Base-by-base conservation (phyloP, 306 rosid species). In the Prunus dulcis region DNA sequence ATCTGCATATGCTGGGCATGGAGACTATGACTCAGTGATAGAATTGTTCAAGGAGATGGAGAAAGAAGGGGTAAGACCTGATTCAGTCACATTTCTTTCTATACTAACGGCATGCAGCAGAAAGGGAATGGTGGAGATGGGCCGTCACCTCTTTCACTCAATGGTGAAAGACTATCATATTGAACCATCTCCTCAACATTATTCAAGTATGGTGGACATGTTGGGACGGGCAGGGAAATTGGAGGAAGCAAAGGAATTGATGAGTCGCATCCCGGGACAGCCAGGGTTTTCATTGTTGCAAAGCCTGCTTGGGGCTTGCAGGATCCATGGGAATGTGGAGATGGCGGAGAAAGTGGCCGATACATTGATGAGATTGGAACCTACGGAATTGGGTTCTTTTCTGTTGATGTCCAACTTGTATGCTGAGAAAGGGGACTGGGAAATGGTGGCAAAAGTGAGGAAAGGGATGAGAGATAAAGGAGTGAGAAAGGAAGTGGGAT, bases 371-470 rank as follows among this genome's bases (percentile, higher is more conserved):
- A 83, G 82, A 82, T 83, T 84, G 88, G 91, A 90, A 75, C 93
- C 97, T 51, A 18, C 63, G 34, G 91, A 88, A 69, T 93, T 94
- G 6, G 96, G 91, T 58, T 82, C 92, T 0, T 93, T 88, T 52
- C 88, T 91, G 27, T 69, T 91, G 78, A 84, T 88, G 89, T 88
- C 93, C 13, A 93, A 93, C 76, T 84, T 90, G 72, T 89, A 88
- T 78, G 97, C 93, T 23, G 93, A 91, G 80, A 90, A 85, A 73
- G 96, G 97, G 43, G 82, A 83, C 63, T 90, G 98, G 98, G 97
- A 91, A 75, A 93, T 88, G 81, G 93, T 89, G 67, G 91, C 96
- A 1, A 76, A 80, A 81, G 43, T 93, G 62, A 79, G 98, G 83
- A 91, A 68, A 82, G 63, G 76, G 75, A 93, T 91, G 98, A 91